These are phyloP conservation scores for Aspergillus conjunctus DNA, from an alignment of 495 filamentous ascomycete species.

Conservation along the genomic window DNA sequence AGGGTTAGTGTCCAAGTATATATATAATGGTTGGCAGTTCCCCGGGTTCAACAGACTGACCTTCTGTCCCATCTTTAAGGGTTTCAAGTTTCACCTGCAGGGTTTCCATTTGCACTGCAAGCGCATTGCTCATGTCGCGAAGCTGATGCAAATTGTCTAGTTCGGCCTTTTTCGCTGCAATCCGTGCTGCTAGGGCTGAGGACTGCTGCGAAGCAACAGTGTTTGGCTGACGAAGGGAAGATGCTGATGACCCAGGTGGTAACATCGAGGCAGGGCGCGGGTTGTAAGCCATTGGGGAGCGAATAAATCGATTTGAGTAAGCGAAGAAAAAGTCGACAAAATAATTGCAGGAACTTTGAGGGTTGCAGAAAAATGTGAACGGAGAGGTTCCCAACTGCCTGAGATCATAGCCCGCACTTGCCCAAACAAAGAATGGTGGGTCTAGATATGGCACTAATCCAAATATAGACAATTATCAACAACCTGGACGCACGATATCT, in stretches of 20 bases:
- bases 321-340: not conserved
- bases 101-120: constrained; percentile 89
- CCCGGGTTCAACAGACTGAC: constrained; percentile 48
- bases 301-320: not conserved
- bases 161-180: constrained; percentile 92
- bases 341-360: no score
- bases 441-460: constrained; percentile 30
- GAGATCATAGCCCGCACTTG: constrained; percentile 5
- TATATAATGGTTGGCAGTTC: constrained; percentile 8
- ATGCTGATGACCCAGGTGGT: constrained; percentile 32
- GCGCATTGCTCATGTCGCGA: constrained; percentile 80
- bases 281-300: constrained; percentile 54
- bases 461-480: constrained; percentile 46
- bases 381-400: no score
- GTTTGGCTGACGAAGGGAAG: constrained; percentile 41
- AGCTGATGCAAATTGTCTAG: constrained; percentile 86
- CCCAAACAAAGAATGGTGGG: constrained; percentile 17
- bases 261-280: constrained; percentile 52
- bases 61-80: constrained; percentile 90
- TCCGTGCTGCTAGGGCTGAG: constrained; percentile 77
- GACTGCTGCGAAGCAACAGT: constrained; percentile 65
- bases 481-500: constrained; percentile 19
- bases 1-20: no score
- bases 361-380: no score
- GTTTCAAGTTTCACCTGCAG: constrained; percentile 86